phyloP scores from a whole-genome alignment of 305 asterid genomes.

The Caryopteris hybrid region DNA sequence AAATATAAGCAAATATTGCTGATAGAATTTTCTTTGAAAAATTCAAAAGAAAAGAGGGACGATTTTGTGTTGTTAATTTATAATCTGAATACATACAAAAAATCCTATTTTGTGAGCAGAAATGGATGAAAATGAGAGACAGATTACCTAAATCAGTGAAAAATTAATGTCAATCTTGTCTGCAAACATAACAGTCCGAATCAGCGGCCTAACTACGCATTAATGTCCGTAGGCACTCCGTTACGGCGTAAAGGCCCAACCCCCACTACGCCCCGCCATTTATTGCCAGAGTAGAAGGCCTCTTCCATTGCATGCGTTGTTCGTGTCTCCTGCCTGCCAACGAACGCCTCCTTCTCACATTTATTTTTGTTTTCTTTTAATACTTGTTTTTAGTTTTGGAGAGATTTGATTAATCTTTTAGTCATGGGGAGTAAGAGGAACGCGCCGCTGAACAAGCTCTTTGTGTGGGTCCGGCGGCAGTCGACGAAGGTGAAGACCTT shows the following conservation, averaged over 20 bases:
- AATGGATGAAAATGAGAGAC: not conserved
- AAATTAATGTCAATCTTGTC: not conserved
- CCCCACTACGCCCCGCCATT: not conserved
- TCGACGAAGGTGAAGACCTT: conserved; percentile 61
- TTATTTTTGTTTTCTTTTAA: not conserved
- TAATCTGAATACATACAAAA: too few relatives aligned
- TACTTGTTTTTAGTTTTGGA: not conserved
- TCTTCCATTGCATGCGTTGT: conserved; percentile 32
- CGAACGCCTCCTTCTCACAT: not conserved
- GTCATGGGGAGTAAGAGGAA: conserved; percentile 63
- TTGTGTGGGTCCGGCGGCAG: conserved; percentile 72
- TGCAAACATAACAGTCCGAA: conserved; percentile 6
- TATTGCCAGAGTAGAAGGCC: conserved; percentile 16
- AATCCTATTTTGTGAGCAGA: not conserved
- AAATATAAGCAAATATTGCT: too few relatives aligned
- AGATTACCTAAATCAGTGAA: not conserved
- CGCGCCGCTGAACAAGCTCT: conserved; percentile 58
- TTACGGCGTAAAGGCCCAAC: conserved; percentile 4
- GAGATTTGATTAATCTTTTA: not conserved
- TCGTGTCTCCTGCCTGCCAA: conserved; percentile 30
- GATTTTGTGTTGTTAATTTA: too few relatives aligned
- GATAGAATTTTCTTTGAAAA: too few relatives aligned
- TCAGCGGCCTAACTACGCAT: conserved; percentile 25
- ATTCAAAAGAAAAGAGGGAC: too few relatives aligned
- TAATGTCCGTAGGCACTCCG: conserved; percentile 17